Conservation (phyloP, 148 eudicot species). For the Arbutus unedo region DNA sequence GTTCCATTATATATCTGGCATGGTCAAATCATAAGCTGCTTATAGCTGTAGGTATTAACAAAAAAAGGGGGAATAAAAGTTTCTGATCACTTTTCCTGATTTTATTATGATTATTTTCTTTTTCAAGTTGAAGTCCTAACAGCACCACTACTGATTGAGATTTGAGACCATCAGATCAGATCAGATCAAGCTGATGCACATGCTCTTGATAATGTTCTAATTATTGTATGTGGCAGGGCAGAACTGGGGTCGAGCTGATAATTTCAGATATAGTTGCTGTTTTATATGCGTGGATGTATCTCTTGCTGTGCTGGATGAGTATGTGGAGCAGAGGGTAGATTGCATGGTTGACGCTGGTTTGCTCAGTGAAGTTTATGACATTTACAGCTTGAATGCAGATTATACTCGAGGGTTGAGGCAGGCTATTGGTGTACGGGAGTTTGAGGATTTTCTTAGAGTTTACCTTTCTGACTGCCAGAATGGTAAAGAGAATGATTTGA, state of each 20-base stretch:
- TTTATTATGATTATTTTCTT: neutral
- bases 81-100: neutral
- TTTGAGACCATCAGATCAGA: neutral
- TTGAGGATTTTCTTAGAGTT: conserved; percentile 61
- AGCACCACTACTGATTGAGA: neutral
- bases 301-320: conserved; percentile 65
- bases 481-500: conserved; percentile 14
- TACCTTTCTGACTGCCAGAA: conserved; percentile 28
- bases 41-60: neutral
- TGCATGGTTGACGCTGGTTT: conserved; percentile 79
- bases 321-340: conserved; percentile 79
- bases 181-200: neutral
- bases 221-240: conserved; percentile 67
- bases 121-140: neutral
- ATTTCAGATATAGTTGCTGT: conserved; percentile 73
- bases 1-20: neutral
- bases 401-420: conserved; percentile 92
- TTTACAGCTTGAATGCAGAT: conserved; percentile 68
- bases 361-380: conserved; percentile 70
- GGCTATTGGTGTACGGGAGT: conserved; percentile 92
- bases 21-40: neutral
- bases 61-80: neutral
- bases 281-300: conserved; percentile 86
- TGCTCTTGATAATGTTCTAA: conserved; percentile 21
- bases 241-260: conserved; percentile 90